Evolutionary conservation across 305 asterid genomes (phyloP), one percentile per base, ranked within the genome.

Genomic region (Fraxinus latifolia): DNA sequence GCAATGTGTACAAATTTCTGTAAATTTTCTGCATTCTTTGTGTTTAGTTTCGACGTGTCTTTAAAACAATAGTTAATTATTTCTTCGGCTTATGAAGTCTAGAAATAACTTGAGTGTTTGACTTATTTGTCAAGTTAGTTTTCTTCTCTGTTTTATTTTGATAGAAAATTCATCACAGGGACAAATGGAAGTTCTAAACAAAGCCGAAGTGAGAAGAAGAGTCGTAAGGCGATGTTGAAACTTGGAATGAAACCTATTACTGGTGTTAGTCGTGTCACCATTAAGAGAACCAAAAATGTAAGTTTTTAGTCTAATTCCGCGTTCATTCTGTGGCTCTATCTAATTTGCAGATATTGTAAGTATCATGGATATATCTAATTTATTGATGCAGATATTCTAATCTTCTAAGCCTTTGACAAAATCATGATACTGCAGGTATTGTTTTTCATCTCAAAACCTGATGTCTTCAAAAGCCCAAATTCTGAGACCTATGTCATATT

Each of bases 371-470:
- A 68, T 29, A 1, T 67, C 36, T 67, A 27, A 67, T 68, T 12
- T 27, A 4, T 68, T 29, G 21, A 14, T 65, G 33, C 36, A 65
- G 73, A 65, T 25, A 11, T 27, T 23, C 7, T 65, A 65, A 11
- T 65, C 2, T 23, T 65, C 36, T 9, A 65, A 65, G 32, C 73
- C 74, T 68, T 68, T 21, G 7, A 5, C 7, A 9, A 21, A 68
- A 37, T 68, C 1, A 36, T 19, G 27, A 27, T 71, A 72, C 77
- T 89, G 81, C 95, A 93, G 97, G 84, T 92, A 80, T 62, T 92
- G 58, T 93, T 93, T 72, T 92, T 87, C 90, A 91, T 93, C 90
- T 90, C 98, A n/a, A 93, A 93, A 83, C 97, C 98, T 0, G 98
- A 93, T 44, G 96, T 93, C 70, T 93, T 93, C 86, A 92, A 93